These are phyloP conservation scores for Nothomitra cinnamomea DNA, from an alignment of 2,329 filamentous ascomycete genomes.

Conservation along the genomic window DNA sequence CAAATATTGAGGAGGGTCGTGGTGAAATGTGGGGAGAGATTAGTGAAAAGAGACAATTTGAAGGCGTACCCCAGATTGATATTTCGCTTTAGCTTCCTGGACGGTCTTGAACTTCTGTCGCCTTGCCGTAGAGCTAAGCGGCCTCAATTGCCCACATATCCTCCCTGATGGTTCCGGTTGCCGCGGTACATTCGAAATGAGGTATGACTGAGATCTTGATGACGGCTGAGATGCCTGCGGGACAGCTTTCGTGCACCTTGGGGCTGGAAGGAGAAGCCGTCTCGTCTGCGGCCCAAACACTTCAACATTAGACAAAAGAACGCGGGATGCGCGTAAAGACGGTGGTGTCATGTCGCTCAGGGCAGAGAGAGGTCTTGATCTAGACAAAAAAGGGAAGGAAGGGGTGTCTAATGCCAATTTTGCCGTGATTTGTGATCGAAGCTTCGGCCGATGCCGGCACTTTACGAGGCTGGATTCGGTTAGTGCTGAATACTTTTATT, in stretches of 20 bases:
- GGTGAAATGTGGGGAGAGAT: too few species aligned
- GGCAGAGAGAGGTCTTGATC: too few species aligned
- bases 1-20: constrained; percentile 5
- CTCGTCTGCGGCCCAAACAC: too few species aligned
- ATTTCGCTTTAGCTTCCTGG: constrained; percentile 26
- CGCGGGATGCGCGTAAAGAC: too few species aligned
- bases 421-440: too few species aligned
- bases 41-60: constrained; percentile 6
- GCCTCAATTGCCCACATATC: background rate
- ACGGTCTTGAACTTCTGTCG: constrained; percentile 22
- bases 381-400: too few species aligned
- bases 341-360: too few species aligned
- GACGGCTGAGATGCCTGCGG: background rate
- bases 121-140: background rate
- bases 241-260: background rate
- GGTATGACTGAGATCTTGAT: background rate
- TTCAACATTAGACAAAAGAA: too few species aligned
- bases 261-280: background rate
- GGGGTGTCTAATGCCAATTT: too few species aligned
- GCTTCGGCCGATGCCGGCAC: too few species aligned
- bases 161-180: background rate
- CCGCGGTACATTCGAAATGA: background rate
- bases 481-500: too few species aligned
- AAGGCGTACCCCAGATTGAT: constrained; percentile 26
- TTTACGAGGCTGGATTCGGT: too few species aligned